These are phyloP conservation scores for Ceratobasidium sp. DNA, from an alignment of 1,284 basidiomycete genomes.

Conservation along the genomic window DNA sequence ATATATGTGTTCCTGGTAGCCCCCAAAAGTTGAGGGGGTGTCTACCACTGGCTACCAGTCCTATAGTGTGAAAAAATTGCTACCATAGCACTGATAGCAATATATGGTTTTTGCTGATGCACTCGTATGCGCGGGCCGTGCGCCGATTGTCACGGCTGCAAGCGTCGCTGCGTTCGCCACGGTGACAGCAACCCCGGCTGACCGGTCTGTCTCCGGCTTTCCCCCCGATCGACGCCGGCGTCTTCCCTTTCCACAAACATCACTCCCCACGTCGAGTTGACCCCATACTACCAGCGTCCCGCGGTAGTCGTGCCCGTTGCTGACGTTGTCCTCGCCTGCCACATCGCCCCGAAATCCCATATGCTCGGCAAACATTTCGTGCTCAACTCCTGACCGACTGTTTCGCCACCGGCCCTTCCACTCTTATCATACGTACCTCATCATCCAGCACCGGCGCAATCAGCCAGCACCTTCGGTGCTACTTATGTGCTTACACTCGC, in stretches of 20 bases:
- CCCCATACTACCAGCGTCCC: not conserved
- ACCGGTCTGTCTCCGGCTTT: slow-evolving; percentile 18
- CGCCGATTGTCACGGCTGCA: slow-evolving; percentile 36
- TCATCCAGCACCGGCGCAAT: slow-evolving; percentile 12
- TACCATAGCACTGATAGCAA: too few species aligned
- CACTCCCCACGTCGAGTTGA: not conserved
- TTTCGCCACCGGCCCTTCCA: not conserved
- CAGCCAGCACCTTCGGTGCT: too few species aligned
- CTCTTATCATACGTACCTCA: not conserved
- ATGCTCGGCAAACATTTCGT: not conserved
- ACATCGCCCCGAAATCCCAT: slow-evolving; percentile 28
- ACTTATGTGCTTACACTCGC: too few species aligned
- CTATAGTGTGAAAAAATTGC: too few species aligned
- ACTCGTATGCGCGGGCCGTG: slow-evolving; percentile 35
- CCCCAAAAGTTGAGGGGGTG: too few species aligned
- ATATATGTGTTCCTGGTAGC: too few species aligned
- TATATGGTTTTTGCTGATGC: too few species aligned
- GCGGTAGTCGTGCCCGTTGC: slow-evolving; percentile 18
- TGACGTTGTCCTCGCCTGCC: slow-evolving; percentile 23
- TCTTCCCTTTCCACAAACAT: not conserved
- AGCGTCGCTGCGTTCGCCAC: slow-evolving; percentile 36
- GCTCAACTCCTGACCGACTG: not conserved
- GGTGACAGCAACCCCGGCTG: not conserved
- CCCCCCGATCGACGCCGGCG: not conserved
- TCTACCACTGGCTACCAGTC: too few species aligned